Percentiles rank a stretch among this genome's conserved stretches.
Conservation (phyloP, 2,329 filamentous ascomycete species). For the Colletotrichum spinosum region DNA sequence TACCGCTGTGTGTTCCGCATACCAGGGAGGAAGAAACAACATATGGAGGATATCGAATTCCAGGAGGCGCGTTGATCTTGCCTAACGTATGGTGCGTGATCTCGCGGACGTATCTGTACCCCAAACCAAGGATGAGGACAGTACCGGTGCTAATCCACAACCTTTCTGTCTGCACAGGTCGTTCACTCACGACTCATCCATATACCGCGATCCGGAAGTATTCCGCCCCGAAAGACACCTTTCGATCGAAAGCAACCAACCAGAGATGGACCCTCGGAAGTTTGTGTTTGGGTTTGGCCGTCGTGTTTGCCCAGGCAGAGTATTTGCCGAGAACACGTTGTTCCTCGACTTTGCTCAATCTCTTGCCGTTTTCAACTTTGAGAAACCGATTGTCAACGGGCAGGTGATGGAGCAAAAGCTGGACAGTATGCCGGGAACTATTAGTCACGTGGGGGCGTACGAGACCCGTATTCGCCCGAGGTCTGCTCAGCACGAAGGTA, state of each 20-base stretch:
- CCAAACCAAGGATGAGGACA: neutral
- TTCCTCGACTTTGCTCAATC: slow-evolving; percentile 50
- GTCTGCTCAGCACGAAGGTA: slow-evolving; percentile 15
- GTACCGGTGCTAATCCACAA: neutral
- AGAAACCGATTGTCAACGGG: slow-evolving; percentile 47
- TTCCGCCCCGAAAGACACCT: slow-evolving; percentile 51
- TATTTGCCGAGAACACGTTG: slow-evolving; percentile 36
- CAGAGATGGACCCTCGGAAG: slow-evolving; percentile 22
- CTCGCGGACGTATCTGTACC: neutral
- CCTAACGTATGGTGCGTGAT: slow-evolving; percentile 44
- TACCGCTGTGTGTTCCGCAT: slow-evolving; percentile 59
- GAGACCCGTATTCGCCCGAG: slow-evolving; percentile 6
- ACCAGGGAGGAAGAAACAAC: slow-evolving; percentile 58
- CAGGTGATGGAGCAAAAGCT: slow-evolving; percentile 44
- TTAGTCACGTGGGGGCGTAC: slow-evolving; percentile 21
- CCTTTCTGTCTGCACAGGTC: slow-evolving; percentile 23
- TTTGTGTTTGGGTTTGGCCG: slow-evolving; percentile 39
- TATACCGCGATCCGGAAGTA: slow-evolving; percentile 61
- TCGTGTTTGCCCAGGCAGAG: slow-evolving; percentile 37
- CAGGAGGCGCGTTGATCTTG: slow-evolving; percentile 57
- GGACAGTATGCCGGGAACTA: neutral
- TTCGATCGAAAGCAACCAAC: neutral
- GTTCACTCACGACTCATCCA: slow-evolving; percentile 73
- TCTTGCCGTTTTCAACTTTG: slow-evolving; percentile 59
- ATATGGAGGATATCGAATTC: slow-evolving; percentile 61